Evolutionary conservation across 805 yeast species (phyloP).

Genomic region (Wickerhamiella sergipiensis): DNA sequence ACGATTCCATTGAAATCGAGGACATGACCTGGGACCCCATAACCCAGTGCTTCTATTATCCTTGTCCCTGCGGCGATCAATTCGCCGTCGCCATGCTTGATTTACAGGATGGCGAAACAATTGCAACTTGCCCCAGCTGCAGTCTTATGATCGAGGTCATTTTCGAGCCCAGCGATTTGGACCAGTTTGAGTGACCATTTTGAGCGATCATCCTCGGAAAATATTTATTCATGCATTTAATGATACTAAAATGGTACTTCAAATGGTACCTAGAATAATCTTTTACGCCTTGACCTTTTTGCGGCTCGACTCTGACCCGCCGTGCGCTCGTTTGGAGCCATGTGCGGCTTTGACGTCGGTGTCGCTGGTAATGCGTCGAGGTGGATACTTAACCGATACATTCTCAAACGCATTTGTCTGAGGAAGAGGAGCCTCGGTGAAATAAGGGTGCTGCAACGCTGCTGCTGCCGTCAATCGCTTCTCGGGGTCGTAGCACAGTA

Average conservation of each 20-base stretch:
- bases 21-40: slow-evolving; percentile 83
- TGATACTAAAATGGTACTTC: no score
- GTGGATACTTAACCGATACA: slow-evolving; percentile 61
- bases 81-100: slow-evolving; percentile 81
- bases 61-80: slow-evolving; percentile 96
- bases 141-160: slow-evolving; percentile 86
- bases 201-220: no score
- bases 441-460: slow-evolving; percentile 67
- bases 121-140: slow-evolving; percentile 95
- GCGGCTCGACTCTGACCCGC: not conserved
- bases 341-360: slow-evolving; percentile 8
- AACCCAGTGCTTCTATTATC: slow-evolving; percentile 77
- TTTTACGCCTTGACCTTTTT: slow-evolving; percentile 4
- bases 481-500: slow-evolving; percentile 76
- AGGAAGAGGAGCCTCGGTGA: slow-evolving; percentile 55
- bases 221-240: slow-evolving; percentile 1
- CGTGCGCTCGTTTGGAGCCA: slow-evolving; percentile 2
- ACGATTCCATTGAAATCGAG: slow-evolving; percentile 94
- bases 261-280: no score
- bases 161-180: slow-evolving; percentile 44
- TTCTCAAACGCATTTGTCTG: slow-evolving; percentile 70
- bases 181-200: slow-evolving; percentile 7
- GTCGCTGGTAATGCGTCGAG: slow-evolving; percentile 44
- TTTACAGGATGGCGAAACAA: slow-evolving; percentile 66
- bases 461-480: slow-evolving; percentile 63